Percentiles rank a stretch among this genome's conserved stretches.
Evolutionary conservation across 2,329 filamentous ascomycete genomes (phyloP).

Genomic region (Fusarium temperatum): DNA sequence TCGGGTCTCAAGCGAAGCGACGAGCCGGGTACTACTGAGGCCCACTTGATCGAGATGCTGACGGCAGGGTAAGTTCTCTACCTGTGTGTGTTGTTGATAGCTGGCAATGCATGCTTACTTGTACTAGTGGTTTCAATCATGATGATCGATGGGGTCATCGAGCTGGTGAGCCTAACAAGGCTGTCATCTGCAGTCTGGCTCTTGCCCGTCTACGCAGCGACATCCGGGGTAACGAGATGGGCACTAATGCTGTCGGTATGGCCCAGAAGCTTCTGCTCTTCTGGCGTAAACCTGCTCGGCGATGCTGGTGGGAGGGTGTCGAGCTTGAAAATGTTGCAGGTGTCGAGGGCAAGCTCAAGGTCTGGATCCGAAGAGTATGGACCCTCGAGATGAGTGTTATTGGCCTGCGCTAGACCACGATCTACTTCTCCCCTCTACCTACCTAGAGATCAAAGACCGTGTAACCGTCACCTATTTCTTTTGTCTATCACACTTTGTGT

Average conservation of each 20-base stretch:
- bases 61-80: slow-evolving; percentile 82
- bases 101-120: not conserved
- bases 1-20: slow-evolving; percentile 94
- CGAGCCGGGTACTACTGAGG: slow-evolving; percentile 94
- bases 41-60: slow-evolving; percentile 98
- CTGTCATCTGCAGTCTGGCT: slow-evolving; percentile 95
- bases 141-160: slow-evolving; percentile 96
- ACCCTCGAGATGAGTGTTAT: slow-evolving; percentile 98
- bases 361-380: slow-evolving; percentile 98
- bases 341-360: slow-evolving; percentile 90
- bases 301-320: slow-evolving; percentile 99
- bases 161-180: slow-evolving; percentile 97
- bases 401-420: slow-evolving; percentile 69
- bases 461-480: slow-evolving; percentile 23
- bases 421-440: not conserved
- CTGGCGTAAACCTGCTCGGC: slow-evolving; percentile 94
- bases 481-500: slow-evolving; percentile 30
- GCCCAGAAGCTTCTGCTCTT: slow-evolving; percentile 97
- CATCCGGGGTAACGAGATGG: slow-evolving; percentile 79
- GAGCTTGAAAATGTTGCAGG: slow-evolving; percentile 90
- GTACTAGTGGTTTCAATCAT: slow-evolving; percentile 91
- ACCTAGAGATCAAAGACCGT: slow-evolving; percentile 17
- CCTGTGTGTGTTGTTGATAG: not conserved
- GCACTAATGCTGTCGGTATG: slow-evolving; percentile 90
- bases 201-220: slow-evolving; percentile 93